Conservation (phyloP, 176 grass and related monocot species). For the Aegilops longissima region DNA sequence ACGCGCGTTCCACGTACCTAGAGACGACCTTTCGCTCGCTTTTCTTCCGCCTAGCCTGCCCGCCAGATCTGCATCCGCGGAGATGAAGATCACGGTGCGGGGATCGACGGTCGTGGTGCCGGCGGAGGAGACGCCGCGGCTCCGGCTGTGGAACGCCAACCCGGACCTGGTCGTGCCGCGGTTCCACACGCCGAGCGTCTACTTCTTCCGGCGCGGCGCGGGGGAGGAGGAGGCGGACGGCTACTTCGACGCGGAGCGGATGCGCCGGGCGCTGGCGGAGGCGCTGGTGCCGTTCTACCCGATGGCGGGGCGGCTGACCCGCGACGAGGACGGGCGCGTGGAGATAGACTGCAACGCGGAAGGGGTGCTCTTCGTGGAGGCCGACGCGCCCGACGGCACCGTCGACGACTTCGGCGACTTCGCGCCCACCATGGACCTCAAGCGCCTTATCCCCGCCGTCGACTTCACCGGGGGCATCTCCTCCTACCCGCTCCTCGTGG, state of each 20-base stretch:
- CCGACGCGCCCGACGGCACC: constrained; percentile 54
- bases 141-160: constrained; percentile 72
- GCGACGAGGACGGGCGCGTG: constrained; percentile 78
- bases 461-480: constrained; percentile 84
- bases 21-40: not conserved
- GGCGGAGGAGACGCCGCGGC: constrained; percentile 53
- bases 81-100: constrained; percentile 69
- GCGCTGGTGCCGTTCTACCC: constrained; percentile 88
- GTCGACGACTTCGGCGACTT: constrained; percentile 89
- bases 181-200: constrained; percentile 88
- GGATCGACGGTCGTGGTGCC: constrained; percentile 67
- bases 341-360: constrained; percentile 83
- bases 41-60: not conserved
- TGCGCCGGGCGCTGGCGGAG: constrained; percentile 62
- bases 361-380: constrained; percentile 89
- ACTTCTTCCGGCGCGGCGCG: constrained; percentile 64
- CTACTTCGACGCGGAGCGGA: constrained; percentile 70
- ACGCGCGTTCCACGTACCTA: constrained; percentile 1
- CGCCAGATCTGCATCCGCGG: not conserved
- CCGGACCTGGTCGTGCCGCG: constrained; percentile 79
- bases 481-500: constrained; percentile 76
- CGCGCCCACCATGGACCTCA: constrained; percentile 87
- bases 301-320: constrained; percentile 77
- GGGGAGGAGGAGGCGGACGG: not conserved
- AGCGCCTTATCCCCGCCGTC: constrained; percentile 75